These are phyloP conservation scores for Plasmodium yoelii DNA, from an alignment of 169 alveolate species.

Conservation along the genomic window DNA sequence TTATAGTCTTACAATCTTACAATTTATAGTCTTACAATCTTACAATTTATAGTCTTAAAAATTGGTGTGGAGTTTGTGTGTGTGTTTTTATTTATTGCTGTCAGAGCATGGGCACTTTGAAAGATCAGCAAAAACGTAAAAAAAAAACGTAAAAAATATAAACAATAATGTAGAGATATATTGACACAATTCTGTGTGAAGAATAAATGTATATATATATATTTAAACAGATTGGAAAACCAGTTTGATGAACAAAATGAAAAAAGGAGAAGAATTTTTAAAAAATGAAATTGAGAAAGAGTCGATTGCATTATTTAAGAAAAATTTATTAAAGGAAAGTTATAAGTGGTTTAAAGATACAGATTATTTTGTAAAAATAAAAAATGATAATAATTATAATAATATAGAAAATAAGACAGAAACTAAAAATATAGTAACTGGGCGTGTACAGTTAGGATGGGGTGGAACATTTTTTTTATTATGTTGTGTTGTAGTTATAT, in stretches of 20 bases:
- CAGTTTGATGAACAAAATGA: slow-evolving; percentile 1
- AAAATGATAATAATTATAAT: slow-evolving; percentile 48
- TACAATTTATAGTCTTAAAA: too few relatives aligned
- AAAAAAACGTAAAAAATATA: too few relatives aligned
- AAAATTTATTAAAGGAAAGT: slow-evolving; percentile 62
- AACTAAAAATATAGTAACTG: slow-evolving; percentile 59
- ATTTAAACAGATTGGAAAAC: neutral
- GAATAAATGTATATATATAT: slow-evolving; percentile 1
- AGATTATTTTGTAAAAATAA: slow-evolving; percentile 64
- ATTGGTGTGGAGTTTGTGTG: too few relatives aligned
- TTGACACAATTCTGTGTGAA: too few relatives aligned
- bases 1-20: too few relatives aligned
- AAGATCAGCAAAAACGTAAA: too few relatives aligned
- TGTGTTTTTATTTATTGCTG: too few relatives aligned
- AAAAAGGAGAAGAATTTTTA: slow-evolving; percentile 3
- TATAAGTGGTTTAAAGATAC: slow-evolving; percentile 70
- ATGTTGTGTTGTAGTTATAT: slow-evolving; percentile 73
- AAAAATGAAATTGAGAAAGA: slow-evolving; percentile 48
- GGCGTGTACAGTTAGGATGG: slow-evolving; percentile 71
- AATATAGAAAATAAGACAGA: slow-evolving; percentile 50
- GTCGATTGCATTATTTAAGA: slow-evolving; percentile 64
- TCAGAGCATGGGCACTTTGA: too few relatives aligned
- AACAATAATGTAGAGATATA: too few relatives aligned
- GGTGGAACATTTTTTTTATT: slow-evolving; percentile 72
- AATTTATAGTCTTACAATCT: too few relatives aligned